phyloP scores from a whole-genome alignment of 352 stramenopile genomes.

The Phytophthora colocasiae region DNA sequence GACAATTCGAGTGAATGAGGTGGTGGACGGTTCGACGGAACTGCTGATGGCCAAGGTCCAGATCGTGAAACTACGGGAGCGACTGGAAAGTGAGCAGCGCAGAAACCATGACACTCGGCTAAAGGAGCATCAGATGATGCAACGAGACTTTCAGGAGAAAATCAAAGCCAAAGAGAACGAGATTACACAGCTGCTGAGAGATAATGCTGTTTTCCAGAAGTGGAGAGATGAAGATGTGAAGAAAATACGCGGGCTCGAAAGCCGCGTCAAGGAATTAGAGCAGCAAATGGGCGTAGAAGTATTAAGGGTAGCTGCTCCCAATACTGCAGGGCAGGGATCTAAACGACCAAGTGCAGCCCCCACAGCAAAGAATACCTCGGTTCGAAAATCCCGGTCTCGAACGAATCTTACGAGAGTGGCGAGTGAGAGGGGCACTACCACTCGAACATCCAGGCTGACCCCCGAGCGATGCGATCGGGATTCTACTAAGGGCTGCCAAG shows the following conservation, averaged over 20 bases:
- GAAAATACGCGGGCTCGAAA: slow-evolving; percentile 61
- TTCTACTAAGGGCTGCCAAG: slow-evolving; percentile 25
- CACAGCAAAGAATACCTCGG: neutral
- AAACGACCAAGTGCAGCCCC: slow-evolving; percentile 10
- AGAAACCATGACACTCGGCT: slow-evolving; percentile 54
- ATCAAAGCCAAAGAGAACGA: slow-evolving; percentile 74
- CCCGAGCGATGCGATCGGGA: slow-evolving; percentile 48
- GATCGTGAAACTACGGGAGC: slow-evolving; percentile 59
- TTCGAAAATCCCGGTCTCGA: slow-evolving; percentile 32
- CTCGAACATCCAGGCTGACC: slow-evolving; percentile 45
- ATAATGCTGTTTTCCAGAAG: slow-evolving; percentile 69
- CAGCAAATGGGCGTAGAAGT: slow-evolving; percentile 9
- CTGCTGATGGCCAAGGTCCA: slow-evolving; percentile 65
- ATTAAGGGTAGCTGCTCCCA: neutral
- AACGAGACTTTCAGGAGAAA: slow-evolving; percentile 56
- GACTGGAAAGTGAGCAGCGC: slow-evolving; percentile 56
- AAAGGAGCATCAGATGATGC: slow-evolving; percentile 64
- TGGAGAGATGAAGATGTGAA: slow-evolving; percentile 68
- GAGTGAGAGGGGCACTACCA: slow-evolving; percentile 6
- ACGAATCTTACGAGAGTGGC: slow-evolving; percentile 19
- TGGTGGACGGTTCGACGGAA: slow-evolving; percentile 56
- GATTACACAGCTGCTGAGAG: slow-evolving; percentile 53
- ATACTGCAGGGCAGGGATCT: neutral
- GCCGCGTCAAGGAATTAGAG: slow-evolving; percentile 53
- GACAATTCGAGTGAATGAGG: slow-evolving; percentile 72